phyloP scores from a whole-genome alignment of 345 rosid genomes.

The Eutrema japonicum region DNA sequence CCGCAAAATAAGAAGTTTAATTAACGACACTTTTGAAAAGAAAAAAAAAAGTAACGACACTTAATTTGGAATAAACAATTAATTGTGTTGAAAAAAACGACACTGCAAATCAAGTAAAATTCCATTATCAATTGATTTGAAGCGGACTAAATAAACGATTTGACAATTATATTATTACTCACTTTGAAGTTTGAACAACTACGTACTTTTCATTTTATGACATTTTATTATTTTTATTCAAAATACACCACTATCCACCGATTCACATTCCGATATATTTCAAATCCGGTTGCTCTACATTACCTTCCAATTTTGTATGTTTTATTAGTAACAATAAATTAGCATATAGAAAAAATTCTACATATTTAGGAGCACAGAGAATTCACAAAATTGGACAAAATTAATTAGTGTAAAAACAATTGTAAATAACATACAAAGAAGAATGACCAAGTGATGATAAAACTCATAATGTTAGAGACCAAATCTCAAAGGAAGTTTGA shows the following conservation, averaged over 20 bases:
- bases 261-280: slow-evolving; percentile 35
- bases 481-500: not conserved
- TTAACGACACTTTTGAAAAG: not conserved
- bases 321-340: not conserved
- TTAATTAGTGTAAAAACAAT: not conserved
- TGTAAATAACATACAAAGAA: not conserved
- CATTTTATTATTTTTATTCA: slow-evolving; percentile 2
- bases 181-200: slow-evolving; percentile 31
- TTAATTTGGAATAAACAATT: slow-evolving; percentile 19
- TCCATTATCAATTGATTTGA: slow-evolving; percentile 47
- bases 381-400: not conserved
- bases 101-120: slow-evolving; percentile 42
- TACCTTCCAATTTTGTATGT: slow-evolving; percentile 3
- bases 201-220: slow-evolving; percentile 20
- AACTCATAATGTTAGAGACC: not conserved
- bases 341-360: not conserved
- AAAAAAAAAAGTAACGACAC: not conserved
- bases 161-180: slow-evolving; percentile 39
- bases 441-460: not conserved
- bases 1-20: slow-evolving; percentile 41
- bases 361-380: not conserved
- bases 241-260: slow-evolving; percentile 22
- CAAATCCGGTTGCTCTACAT: slow-evolving; percentile 10
- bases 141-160: slow-evolving; percentile 43
- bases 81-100: slow-evolving; percentile 32